Evolutionary conservation across 345 rosid genomes (phyloP).

Genomic region (Dovyalis caffra): DNA sequence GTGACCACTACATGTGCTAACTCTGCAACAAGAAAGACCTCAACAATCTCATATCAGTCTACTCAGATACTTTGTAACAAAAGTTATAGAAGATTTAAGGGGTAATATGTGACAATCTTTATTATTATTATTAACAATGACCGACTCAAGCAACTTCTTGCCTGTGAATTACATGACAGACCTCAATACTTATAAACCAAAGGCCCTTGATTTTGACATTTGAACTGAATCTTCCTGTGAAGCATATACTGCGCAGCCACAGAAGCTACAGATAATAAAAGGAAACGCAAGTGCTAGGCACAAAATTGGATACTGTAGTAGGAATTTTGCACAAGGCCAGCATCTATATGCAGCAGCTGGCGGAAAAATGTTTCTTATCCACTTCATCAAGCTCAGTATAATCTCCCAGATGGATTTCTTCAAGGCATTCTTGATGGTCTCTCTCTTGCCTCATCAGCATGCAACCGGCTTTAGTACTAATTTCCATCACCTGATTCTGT

Average conservation of each 20-base stretch:
- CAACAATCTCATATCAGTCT: background rate
- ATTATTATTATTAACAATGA: background rate
- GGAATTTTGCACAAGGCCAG: slow-evolving; percentile 3
- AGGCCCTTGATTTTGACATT: slow-evolving; percentile 4
- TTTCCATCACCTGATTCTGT: slow-evolving; percentile 20
- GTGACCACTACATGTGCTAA: background rate
- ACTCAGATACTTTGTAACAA: slow-evolving; percentile 4
- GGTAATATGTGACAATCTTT: background rate
- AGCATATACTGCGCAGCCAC: background rate
- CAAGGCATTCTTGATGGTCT: slow-evolving; percentile 25
- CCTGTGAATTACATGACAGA: slow-evolving; percentile 5
- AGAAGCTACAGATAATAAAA: background rate
- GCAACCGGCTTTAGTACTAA: slow-evolving; percentile 7
- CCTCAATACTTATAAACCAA: background rate
- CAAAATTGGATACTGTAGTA: background rate
- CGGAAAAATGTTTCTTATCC: slow-evolving; percentile 12
- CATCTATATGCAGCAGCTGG: slow-evolving; percentile 12
- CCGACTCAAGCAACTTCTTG: background rate
- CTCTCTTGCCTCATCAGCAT: slow-evolving; percentile 18
- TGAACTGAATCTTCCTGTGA: background rate
- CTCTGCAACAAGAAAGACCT: background rate
- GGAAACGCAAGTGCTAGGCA: background rate
- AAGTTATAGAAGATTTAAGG: background rate
- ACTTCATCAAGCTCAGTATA: background rate
- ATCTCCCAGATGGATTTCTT: slow-evolving; percentile 10